Base-by-base conservation (phyloP, 345 rosid genomes). In the Turritis glabra region DNA sequence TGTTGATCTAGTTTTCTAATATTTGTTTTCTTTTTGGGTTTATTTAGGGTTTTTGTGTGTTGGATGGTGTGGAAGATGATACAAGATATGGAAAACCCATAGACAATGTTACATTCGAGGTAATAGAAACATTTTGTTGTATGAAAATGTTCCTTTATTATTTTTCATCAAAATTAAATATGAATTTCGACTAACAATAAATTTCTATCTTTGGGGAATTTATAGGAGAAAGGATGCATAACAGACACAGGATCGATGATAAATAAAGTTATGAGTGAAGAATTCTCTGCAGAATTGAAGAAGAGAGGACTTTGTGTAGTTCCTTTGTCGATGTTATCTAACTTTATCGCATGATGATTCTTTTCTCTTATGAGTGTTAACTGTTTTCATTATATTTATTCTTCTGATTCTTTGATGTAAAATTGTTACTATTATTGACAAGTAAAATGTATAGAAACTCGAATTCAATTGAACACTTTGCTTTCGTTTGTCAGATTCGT, bases 251-350 rank as follows among this genome's bases (percentile, higher is more conserved):
- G 41, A 76, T 70, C 46, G 6, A 77, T 33, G 27, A 70, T 77
- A 46, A 44, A 7, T 4, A 44, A 74, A 27, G 25, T 48, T 47
- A 48, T 74, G n/a, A 12, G 46, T 69, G 75, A 44, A 69, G 59
- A 62, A 25, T 32, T 62, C 32, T 76, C 50, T 18, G 59, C 66
- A 19, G 71, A 76, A 55, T 21, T 76, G 71, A 76, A 76, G 71
- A 68, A 76, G 66, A 69, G 80, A 76, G 80, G 80, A 63, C 80
- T 76, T 63, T 76, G 80, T 70, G 71, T 76, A 35, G 80, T 76
- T 76, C 80, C 80, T 44, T 70, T 76, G 47, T 33, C 80, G 0
- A 25, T 69, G 60, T 70, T 76, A 62, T 63, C 76, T 55, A 69
- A 76, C 61, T 62, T 69, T 29, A 47, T 69, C 11, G 40, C 40